Evolutionary conservation across 177 flowering plant species (phyloP), one percentile per base, ranked within the genome.

Genomic region (Vitis hybrid): DNA sequence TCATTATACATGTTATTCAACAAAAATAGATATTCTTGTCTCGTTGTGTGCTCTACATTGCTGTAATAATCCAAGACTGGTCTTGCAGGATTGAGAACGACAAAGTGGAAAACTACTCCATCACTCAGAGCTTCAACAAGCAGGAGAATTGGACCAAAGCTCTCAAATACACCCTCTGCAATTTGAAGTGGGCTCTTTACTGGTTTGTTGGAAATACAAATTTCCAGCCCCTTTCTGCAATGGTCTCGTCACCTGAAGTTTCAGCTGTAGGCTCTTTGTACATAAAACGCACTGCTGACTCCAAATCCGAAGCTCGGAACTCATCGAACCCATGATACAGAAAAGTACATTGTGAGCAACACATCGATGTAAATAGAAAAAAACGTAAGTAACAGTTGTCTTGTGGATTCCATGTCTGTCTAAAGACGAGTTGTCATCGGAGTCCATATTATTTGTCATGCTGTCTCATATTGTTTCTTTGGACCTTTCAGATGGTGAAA

Each of bases 141-240:
- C 98, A 83, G 59, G 99, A 96, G 81, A 89, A 90, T 78, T 96
- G 98, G 98, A 96, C 99, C 30, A 96, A 91, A 83, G 97, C 99
- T 79, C 93, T 96, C 66, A 96, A 93, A 74, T 91, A 96, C 81
- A 96, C 93, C 1, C 94, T 96, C 64, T 92, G 98, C 85, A 80
- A 96, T 82, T 77, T 96, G 79, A 96, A 96, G 76, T 96, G 99
- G 99, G 94, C 92, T 58, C 91, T 96, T 69, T 93, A 74, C 77
- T 96, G 99, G 99, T 93, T 96, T 77, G 86, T 96, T 3, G 97
- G 97, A 4, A 96, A 87, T 68, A 93, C 97, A 15, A 87, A 88
- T 69, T 93, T 96, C 74, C 99, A 92, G 79, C 92, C 98, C 21
- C 88, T 87, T 21, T 82, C 90, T 60, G 78, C 90, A 3, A 60